Percentiles rank a stretch among this genome's conserved stretches.
Evolutionary conservation across 1,284 basidiomycete species (phyloP).

Genomic region (Papiliotrema fonsecae): DNA sequence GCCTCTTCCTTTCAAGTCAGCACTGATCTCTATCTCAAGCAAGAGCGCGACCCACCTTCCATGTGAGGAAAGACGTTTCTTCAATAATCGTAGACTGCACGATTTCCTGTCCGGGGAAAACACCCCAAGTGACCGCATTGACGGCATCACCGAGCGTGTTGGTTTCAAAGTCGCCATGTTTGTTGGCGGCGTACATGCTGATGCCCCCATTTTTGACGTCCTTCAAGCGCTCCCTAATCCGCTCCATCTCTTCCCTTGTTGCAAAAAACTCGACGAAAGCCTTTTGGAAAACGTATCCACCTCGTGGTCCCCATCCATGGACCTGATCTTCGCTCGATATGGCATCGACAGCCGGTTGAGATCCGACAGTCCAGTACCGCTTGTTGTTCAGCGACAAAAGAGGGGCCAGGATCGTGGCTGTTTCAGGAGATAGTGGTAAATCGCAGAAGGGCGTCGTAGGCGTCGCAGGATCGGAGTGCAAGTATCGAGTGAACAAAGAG

Average conservation of each 20-base stretch:
- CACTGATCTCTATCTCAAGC: neutral
- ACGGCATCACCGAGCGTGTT: constrained; percentile 90
- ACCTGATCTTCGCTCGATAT: constrained; percentile 65
- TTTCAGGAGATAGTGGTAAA: constrained; percentile 77
- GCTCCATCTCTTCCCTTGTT: constrained; percentile 58
- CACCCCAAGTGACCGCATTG: constrained; percentile 99
- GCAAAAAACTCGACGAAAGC: constrained; percentile 97
- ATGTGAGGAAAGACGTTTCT: constrained; percentile 91
- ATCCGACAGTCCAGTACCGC: constrained; percentile 94
- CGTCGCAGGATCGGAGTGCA: constrained; percentile 59
- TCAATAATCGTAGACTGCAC: constrained; percentile 98
- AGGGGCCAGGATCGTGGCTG: constrained; percentile 70
- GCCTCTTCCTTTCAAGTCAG: constrained; percentile 71
- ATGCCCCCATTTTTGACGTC: constrained; percentile 60
- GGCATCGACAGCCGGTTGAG: constrained; percentile 89
- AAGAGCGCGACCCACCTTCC: constrained; percentile 63
- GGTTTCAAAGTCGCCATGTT: constrained; percentile 81
- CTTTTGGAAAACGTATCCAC: constrained; percentile 95
- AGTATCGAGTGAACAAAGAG: constrained; percentile 70
- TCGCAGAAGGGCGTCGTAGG: constrained; percentile 84
- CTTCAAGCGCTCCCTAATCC: constrained; percentile 59
- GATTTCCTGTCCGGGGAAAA: constrained; percentile 97
- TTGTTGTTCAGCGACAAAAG: constrained; percentile 67
- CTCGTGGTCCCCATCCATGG: constrained; percentile 88
- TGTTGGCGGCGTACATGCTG: constrained; percentile 80